A percentile compares a stretch with the other conserved stretches of the same genome.
These are phyloP conservation scores for Rhododendron simsii DNA, from an alignment of 148 eudicot species.

Conservation along the genomic window DNA sequence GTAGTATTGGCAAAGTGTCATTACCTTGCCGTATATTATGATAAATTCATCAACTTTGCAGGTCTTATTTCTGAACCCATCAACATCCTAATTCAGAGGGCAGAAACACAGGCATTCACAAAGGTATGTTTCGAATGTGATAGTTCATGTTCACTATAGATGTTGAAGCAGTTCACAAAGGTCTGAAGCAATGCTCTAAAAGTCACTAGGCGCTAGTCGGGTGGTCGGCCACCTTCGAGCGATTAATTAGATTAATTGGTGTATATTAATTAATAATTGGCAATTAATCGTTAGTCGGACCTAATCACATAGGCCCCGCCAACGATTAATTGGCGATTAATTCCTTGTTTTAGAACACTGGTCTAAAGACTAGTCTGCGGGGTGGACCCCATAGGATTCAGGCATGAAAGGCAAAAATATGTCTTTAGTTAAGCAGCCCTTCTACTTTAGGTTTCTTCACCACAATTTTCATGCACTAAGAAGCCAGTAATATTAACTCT, in stretches of 20 bases:
- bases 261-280: too few species aligned
- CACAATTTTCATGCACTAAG: not conserved
- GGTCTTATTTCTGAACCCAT: constrained; percentile 62
- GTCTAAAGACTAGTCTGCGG: not conserved
- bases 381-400: not conserved
- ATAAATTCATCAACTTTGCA: constrained; percentile 25
- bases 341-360: too few species aligned
- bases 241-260: too few species aligned
- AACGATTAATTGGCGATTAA: too few species aligned
- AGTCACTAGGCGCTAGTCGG: too few species aligned
- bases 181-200: not conserved
- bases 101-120: constrained; percentile 54
- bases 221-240: too few species aligned
- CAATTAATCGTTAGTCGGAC: too few species aligned
- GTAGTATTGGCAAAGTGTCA: not conserved
- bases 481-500: not conserved
- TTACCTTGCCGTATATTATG: not conserved
- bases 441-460: not conserved
- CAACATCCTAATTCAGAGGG: constrained; percentile 50
- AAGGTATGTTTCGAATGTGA: constrained; percentile 26
- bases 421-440: not conserved
- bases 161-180: not conserved
- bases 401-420: not conserved
- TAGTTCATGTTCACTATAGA: not conserved
- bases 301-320: too few species aligned